Conservation (phyloP, 1,284 basidiomycete genomes). For the Ustilago xerochloae region DNA sequence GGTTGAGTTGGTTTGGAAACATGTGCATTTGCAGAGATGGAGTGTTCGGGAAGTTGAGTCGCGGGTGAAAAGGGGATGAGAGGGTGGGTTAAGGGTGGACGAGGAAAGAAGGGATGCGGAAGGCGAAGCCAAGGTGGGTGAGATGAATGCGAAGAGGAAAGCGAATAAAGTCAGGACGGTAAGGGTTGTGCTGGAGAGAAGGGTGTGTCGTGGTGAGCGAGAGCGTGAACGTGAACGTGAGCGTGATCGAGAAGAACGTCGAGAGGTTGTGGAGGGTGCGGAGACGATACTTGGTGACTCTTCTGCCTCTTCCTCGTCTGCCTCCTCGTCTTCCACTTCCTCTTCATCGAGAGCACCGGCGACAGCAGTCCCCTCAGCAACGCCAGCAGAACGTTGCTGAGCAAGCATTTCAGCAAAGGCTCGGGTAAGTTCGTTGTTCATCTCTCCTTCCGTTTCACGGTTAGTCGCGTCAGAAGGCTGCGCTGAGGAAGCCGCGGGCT, state of each 20-base stretch:
- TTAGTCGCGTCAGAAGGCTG: neutral
- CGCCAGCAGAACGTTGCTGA: slow-evolving; percentile 4
- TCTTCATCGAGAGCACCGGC: neutral
- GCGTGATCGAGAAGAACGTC: neutral
- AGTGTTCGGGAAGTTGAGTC: slow-evolving; percentile 18
- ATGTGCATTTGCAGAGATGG: slow-evolving; percentile 68
- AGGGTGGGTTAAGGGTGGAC: neutral
- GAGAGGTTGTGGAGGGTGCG: slow-evolving; percentile 1
- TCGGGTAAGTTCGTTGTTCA: slow-evolving; percentile 10
- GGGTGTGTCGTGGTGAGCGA: slow-evolving; percentile 11
- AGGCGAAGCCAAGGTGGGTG: slow-evolving; percentile 12
- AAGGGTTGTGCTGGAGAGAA: slow-evolving; percentile 19
- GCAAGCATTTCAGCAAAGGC: slow-evolving; percentile 34
- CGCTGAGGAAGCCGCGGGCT: neutral
- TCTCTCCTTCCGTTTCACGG: neutral
- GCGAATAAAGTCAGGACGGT: slow-evolving; percentile 30
- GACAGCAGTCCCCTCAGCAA: neutral
- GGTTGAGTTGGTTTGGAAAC: slow-evolving; percentile 67
- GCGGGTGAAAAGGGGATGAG: neutral
- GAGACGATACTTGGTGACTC: slow-evolving; percentile 27
- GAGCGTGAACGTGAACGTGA: slow-evolving; percentile 8
- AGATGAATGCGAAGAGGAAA: slow-evolving; percentile 14
- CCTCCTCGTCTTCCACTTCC: neutral
- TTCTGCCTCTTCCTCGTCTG: neutral
- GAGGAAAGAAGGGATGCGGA: neutral